Conservation (phyloP, 345 rosid genomes). For the Streptanthus diversifolius region DNA sequence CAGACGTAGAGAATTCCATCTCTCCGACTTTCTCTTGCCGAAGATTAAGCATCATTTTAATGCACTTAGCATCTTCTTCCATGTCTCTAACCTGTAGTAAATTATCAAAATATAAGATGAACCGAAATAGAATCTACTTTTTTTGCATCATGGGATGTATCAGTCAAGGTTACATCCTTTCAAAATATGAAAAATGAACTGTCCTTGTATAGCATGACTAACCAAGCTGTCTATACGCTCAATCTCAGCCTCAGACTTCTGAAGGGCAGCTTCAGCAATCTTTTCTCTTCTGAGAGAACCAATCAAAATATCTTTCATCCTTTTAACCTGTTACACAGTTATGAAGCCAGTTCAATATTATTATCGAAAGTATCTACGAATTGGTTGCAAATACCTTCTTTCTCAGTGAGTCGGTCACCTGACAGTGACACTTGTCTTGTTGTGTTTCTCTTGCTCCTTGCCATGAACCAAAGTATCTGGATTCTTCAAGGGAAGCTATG, state of each 20-base stretch:
- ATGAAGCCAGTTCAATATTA: slow-evolving; percentile 15
- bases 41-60: slow-evolving; percentile 51
- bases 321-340: slow-evolving; percentile 38
- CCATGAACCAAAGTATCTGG: slow-evolving; percentile 32
- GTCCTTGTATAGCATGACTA: slow-evolving; percentile 35
- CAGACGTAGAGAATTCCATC: slow-evolving; percentile 48
- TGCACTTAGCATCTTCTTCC: slow-evolving; percentile 60
- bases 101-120: slow-evolving; percentile 29
- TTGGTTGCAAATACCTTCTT: slow-evolving; percentile 41
- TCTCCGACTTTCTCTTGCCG: slow-evolving; percentile 62
- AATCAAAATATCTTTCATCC: slow-evolving; percentile 41
- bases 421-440: slow-evolving; percentile 27
- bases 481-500: slow-evolving; percentile 39
- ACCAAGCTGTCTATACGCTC: slow-evolving; percentile 58
- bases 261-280: slow-evolving; percentile 48
- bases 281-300: slow-evolving; percentile 73
- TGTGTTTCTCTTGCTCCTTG: slow-evolving; percentile 35
- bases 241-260: slow-evolving; percentile 58
- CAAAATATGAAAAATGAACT: not conserved
- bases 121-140: not conserved
- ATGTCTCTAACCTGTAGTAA: slow-evolving; percentile 52
- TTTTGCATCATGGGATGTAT: slow-evolving; percentile 6
- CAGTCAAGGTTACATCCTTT: slow-evolving; percentile 7
- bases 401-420: slow-evolving; percentile 30
- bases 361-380: slow-evolving; percentile 9